A percentile compares a stretch with the other conserved stretches of the same genome.
Conservation (phyloP, 2,329 filamentous ascomycete species). For the Periconia digitata region DNA sequence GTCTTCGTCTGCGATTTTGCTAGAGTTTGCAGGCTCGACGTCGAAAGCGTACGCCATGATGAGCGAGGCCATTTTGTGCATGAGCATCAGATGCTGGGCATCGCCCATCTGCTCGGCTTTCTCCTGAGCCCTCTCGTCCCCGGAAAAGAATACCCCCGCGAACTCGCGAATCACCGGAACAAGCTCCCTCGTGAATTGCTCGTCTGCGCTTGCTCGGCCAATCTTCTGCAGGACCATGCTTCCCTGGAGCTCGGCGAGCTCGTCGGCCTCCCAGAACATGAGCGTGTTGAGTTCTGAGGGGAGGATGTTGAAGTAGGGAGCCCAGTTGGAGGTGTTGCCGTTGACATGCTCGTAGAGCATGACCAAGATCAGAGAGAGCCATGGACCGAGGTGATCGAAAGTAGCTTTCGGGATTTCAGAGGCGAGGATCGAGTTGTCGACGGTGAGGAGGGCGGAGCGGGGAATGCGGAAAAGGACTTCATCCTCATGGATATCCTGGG, state of each 20-base stretch:
- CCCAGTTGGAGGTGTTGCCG: slow-evolving; percentile 67
- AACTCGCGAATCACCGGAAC: slow-evolving; percentile 54
- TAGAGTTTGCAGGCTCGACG: slow-evolving; percentile 54
- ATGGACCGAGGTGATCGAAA: slow-evolving; percentile 46
- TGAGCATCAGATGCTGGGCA: slow-evolving; percentile 56
- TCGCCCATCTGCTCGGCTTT: slow-evolving; percentile 45
- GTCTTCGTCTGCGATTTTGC: slow-evolving; percentile 60
- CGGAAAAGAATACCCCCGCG: slow-evolving; percentile 41
- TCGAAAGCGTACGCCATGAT: slow-evolving; percentile 96
- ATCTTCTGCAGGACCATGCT: slow-evolving; percentile 77
- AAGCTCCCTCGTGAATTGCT: slow-evolving; percentile 63
- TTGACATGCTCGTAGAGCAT: slow-evolving; percentile 75
- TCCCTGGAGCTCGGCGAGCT: slow-evolving; percentile 73
- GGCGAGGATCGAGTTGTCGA: slow-evolving; percentile 70
- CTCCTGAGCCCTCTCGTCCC: slow-evolving; percentile 36
- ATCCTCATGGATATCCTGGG: slow-evolving; percentile 68
- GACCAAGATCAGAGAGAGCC: slow-evolving; percentile 68
- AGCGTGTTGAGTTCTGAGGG: slow-evolving; percentile 74
- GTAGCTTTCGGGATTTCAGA: slow-evolving; percentile 48
- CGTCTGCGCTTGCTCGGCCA: slow-evolving; percentile 70
- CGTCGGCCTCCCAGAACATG: slow-evolving; percentile 81
- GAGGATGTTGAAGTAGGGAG: slow-evolving; percentile 75
- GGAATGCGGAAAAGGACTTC: slow-evolving; percentile 82
- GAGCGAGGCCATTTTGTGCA: slow-evolving; percentile 80
- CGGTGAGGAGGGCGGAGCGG: slow-evolving; percentile 68